Evolutionary conservation across 371 early-diverging fungal genomes (phyloP).

Genomic region (Saksenaea vasiformis): DNA sequence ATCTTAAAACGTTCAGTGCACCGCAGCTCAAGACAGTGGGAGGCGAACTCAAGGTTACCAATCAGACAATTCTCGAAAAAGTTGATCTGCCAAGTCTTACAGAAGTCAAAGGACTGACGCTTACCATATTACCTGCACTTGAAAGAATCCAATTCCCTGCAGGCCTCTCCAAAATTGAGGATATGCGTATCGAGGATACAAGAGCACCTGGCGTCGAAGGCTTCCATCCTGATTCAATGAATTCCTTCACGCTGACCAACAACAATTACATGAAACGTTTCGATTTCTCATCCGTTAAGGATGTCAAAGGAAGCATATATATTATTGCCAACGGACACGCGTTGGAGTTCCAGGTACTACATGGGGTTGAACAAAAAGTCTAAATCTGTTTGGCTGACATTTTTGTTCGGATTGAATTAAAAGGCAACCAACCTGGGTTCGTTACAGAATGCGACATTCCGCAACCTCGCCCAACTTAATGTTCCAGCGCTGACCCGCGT

Average conservation of each 20-base stretch:
- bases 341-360: conserved; percentile 28
- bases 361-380: not conserved
- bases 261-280: conserved; percentile 53
- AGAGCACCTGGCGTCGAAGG: conserved; percentile 48
- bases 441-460: conserved; percentile 39
- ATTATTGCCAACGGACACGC: conserved; percentile 47
- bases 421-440: conserved; percentile 37
- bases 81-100: conserved; percentile 45
- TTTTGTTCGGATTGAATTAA: conserved; percentile 4
- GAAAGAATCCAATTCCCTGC: conserved; percentile 47
- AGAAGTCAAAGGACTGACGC: conserved; percentile 33
- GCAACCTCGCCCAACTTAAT: conserved; percentile 40
- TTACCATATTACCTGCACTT: conserved; percentile 49
- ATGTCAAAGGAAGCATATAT: conserved; percentile 39
- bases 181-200: conserved; percentile 46
- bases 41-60: conserved; percentile 45
- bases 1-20: conserved; percentile 39
- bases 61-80: conserved; percentile 44
- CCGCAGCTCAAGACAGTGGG: conserved; percentile 46
- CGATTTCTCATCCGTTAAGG: conserved; percentile 43
- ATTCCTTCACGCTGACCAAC: conserved; percentile 43
- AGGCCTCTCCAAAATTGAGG: conserved; percentile 39
- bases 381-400: not conserved
- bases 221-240: conserved; percentile 32
- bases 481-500: conserved; percentile 38